Evolutionary conservation across 2,329 filamentous ascomycete genomes (phyloP).

Genomic region (Penicillium aurantiogriseum): DNA sequence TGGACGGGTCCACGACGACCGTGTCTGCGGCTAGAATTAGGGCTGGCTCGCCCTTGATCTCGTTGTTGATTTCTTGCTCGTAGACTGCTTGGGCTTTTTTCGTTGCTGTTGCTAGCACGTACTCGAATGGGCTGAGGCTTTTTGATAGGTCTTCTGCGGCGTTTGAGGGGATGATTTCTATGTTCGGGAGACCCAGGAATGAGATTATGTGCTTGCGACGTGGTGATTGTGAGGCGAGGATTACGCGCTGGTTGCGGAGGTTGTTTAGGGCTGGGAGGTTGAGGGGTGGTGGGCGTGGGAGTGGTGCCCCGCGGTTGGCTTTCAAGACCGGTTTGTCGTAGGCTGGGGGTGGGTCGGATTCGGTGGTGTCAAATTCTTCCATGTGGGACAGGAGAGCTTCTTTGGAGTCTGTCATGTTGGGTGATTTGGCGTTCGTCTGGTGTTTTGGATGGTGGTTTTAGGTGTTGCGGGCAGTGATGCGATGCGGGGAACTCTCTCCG

Average conservation of each 20-base stretch:
- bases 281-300: slow-evolving; percentile 57
- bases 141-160: slow-evolving; percentile 86
- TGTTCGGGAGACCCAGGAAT: slow-evolving; percentile 73
- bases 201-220: slow-evolving; percentile 76
- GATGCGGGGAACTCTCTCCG: background rate
- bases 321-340: slow-evolving; percentile 30
- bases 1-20: slow-evolving; percentile 69
- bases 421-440: background rate
- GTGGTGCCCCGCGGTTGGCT: slow-evolving; percentile 23
- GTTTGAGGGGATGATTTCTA: slow-evolving; percentile 81
- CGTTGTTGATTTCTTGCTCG: slow-evolving; percentile 56
- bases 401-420: slow-evolving; percentile 34
- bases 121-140: slow-evolving; percentile 76
- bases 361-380: slow-evolving; percentile 5
- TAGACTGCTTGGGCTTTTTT: slow-evolving; percentile 80
- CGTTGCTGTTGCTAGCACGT: slow-evolving; percentile 82
- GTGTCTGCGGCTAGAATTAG: slow-evolving; percentile 91
- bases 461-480: background rate
- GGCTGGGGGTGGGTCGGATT: slow-evolving; percentile 35
- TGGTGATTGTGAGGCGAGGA: slow-evolving; percentile 88
- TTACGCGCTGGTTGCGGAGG: slow-evolving; percentile 74
- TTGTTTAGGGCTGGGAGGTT: slow-evolving; percentile 75
- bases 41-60: slow-evolving; percentile 65
- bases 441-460: background rate
- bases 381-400: slow-evolving; percentile 23